Evolutionary conservation across 2,329 filamentous ascomycete species (phyloP).

Genomic region (Fusarium sambucinum): DNA sequence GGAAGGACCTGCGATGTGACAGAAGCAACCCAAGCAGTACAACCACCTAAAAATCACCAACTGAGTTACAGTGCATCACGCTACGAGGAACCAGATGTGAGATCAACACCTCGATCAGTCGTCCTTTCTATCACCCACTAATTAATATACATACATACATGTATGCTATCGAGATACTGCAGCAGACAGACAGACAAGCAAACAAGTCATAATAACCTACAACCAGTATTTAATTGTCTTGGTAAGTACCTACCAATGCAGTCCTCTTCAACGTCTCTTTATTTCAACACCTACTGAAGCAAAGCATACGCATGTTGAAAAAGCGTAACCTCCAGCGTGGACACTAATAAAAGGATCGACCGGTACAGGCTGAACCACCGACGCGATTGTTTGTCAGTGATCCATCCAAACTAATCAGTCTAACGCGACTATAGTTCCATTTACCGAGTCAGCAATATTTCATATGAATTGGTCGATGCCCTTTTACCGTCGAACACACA

Average conservation of each 20-base stretch:
- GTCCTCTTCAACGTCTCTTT: not conserved
- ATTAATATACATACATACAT: not conserved
- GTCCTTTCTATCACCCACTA: not conserved
- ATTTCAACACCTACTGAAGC: not conserved
- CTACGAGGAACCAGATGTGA: slow-evolving; percentile 37
- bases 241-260: not conserved
- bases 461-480: not conserved
- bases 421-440: slow-evolving; percentile 17
- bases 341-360: slow-evolving; percentile 40
- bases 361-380: slow-evolving; percentile 28
- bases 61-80: slow-evolving; percentile 21
- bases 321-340: slow-evolving; percentile 25
- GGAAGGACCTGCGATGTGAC: slow-evolving; percentile 15
- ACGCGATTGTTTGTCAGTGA: slow-evolving; percentile 31
- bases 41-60: slow-evolving; percentile 35
- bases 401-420: slow-evolving; percentile 27
- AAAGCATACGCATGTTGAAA: slow-evolving; percentile 18
- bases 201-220: not conserved
- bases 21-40: slow-evolving; percentile 24
- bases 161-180: not conserved
- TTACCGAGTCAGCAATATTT: slow-evolving; percentile 9
- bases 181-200: not conserved
- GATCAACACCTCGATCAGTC: slow-evolving; percentile 39
- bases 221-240: not conserved
- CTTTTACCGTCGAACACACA: not conserved